Evolutionary conservation across 202 grass and related monocot genomes (phyloP).

Genomic region (Digitaria exilis): DNA sequence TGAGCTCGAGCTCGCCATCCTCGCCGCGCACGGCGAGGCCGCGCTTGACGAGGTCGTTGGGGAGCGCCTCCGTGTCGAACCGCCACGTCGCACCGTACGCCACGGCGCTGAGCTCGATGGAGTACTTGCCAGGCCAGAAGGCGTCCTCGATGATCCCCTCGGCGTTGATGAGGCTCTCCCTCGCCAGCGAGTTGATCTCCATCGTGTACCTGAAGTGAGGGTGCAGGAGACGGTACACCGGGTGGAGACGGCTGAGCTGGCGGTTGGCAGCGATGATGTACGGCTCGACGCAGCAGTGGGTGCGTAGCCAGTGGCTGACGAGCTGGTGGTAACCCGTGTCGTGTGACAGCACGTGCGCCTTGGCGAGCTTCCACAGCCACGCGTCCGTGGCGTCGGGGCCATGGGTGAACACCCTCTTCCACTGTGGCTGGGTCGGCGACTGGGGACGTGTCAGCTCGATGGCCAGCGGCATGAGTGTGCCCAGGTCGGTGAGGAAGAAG

Average conservation of each 20-base stretch:
- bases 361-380: constrained; percentile 91
- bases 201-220: constrained; percentile 91
- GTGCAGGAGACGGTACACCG: constrained; percentile 74
- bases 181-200: constrained; percentile 88
- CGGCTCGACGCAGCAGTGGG: constrained; percentile 75
- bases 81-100: constrained; percentile 68
- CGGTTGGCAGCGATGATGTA: constrained; percentile 87
- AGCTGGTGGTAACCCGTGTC: constrained; percentile 89
- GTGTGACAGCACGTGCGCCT: constrained; percentile 63
- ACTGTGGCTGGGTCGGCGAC: constrained; percentile 63
- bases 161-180: constrained; percentile 75
- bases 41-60: constrained; percentile 68
- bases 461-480: constrained; percentile 70
- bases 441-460: constrained; percentile 79
- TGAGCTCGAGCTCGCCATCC: constrained; percentile 56
- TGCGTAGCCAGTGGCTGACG: constrained; percentile 88
- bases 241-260: constrained; percentile 86
- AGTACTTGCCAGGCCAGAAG: constrained; percentile 74
- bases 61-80: constrained; percentile 82
- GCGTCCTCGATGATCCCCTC: constrained; percentile 76
- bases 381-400: constrained; percentile 55
- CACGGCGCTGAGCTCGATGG: constrained; percentile 67
- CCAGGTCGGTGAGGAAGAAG: constrained; percentile 66
- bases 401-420: constrained; percentile 60
- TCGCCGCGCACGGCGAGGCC: constrained; percentile 67